Base-by-base conservation (phyloP, 2,329 filamentous ascomycete genomes). In the Fusarium sp. region DNA sequence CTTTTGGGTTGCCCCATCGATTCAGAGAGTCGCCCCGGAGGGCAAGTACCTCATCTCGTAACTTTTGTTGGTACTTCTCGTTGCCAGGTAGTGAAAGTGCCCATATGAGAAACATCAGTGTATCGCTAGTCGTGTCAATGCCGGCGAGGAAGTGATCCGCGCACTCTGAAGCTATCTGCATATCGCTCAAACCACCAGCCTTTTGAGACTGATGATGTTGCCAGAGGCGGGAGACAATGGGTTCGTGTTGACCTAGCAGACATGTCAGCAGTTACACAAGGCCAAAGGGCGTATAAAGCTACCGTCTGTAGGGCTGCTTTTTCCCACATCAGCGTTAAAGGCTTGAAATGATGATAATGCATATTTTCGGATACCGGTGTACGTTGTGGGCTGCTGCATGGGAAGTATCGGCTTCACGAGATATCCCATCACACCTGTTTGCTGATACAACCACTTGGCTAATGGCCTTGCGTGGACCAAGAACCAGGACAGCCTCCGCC, bases 71-170 rank as follows among this genome's bases (percentile, higher is more conserved):
- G n/a, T 76, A 78, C 8, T 58, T 50, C 6, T 63, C 48, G 45
- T 82, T 75, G 29, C 76, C 72, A 0, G 77, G 78, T 1, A 74
- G 72, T 0, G 82, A 84, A 1, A 85, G 73, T 0, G 77, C 71
- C 78, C 80, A 84, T 13, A 84, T 71, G 0, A 79, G 67, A 54
- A 82, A 84, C 76, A 82, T 82, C 2, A 82, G 56, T 0, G 80
- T 80, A 45, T 84, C 80, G 21, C 79, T 79, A 1, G 81, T 83
- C 1, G 82, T 84, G 53, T 84, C 80, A 9, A 84, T 81, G 0
- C 81, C 82, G 0, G 82, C 82, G 1, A 81, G 72, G 11, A 84
- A 74, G 54, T 85, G 82, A 49, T 85, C 82, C 1, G 82, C 81
- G 11, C 75, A 78, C 67, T 85, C 82, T 0, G 81, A 81, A 1